Evolutionary conservation across 768 basidiomycete species (phyloP), one percentile per base, ranked within the genome.

Genomic region (Lactifluus piperatus): DNA sequence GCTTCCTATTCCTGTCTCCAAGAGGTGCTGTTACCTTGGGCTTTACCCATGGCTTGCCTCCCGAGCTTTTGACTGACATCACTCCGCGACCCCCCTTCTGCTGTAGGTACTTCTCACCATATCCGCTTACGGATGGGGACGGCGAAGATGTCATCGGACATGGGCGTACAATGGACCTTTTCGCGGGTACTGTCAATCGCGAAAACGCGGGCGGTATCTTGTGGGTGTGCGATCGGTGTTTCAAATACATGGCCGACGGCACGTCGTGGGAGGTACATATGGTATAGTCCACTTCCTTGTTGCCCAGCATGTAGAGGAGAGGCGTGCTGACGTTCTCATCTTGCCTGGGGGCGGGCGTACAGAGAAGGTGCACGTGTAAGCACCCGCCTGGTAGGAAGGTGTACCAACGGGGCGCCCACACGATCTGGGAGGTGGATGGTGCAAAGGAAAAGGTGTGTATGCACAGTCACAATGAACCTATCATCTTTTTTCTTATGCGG

Each of bases 401-500:
- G 7, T 99, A 97, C 68, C 85, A 94, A 62, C 78, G 87, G 36
- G 94, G 91, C 0, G 88, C 88, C 6, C 88, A 89, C 70, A 84
- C 81, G 0, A 94, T 99, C 43, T 97, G 92, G 89, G 94, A 97
- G 72, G 88, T 99, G 2, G 94, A 99, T 69, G 95, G 94, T 1
- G 84, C 86, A 0, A 77, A 79, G 57, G 83, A 88, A 58, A 94
- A 94, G 76, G 94, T 91, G 62, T 55, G 77, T 67, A 10, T 27
- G 26, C 5, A 30, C 20, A 27, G 20, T 45, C 39, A 32, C 41
- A 13, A 13, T 18, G 39, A 11, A 5, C 8, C 24, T 46, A 20
- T 54, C 27, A 20, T 39, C 59, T 56, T 34, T 30, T 53, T 29
- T 46, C 50, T 53, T 45, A 36, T 45, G 11, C 41, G 2, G 29